phyloP scores from a whole-genome alignment of 768 basidiomycete species.

The Termitomyces titanicus region DNA sequence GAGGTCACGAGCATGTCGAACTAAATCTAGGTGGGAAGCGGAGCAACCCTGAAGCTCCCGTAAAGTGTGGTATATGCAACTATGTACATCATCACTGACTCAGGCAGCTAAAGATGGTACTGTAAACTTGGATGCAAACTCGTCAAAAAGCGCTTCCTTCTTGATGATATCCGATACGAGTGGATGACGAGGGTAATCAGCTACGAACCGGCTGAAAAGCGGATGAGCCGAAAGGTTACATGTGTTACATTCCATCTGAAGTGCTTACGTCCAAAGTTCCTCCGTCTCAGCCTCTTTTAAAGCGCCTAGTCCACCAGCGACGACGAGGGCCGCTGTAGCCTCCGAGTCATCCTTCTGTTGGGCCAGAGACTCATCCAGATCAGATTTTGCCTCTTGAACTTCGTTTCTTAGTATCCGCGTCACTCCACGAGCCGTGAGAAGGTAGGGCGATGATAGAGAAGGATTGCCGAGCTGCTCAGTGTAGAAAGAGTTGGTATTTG shows the following conservation, averaged over 20 bases:
- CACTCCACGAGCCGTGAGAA: conserved; percentile 77
- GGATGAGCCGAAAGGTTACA: conserved; percentile 4
- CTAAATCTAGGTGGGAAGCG: too few species aligned
- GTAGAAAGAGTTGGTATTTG: conserved; percentile 59
- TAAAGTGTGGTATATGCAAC: too few species aligned
- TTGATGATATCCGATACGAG: conserved; percentile 56
- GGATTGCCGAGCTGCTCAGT: conserved; percentile 83
- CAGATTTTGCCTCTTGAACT: conserved; percentile 71
- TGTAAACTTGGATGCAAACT: conserved; percentile 50
- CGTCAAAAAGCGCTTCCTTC: conserved; percentile 66
- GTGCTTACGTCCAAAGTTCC: conserved; percentile 65
- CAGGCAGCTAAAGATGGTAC: conserved; percentile 51
- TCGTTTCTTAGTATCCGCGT: conserved; percentile 78
- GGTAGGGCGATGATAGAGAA: conserved; percentile 66
- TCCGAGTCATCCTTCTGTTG: conserved; percentile 61
- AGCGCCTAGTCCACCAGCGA: conserved; percentile 57
- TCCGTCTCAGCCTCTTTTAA: conserved; percentile 61
- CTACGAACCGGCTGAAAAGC: conserved; percentile 32
- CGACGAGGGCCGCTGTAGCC: conserved; percentile 62
- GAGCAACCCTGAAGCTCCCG: too few species aligned
- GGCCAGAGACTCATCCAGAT: conserved; percentile 69
- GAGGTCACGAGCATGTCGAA: too few species aligned
- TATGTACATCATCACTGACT: neutral
- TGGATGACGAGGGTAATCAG: conserved; percentile 66
- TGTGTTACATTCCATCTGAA: too few species aligned